Evolutionary conservation across 2,329 filamentous ascomycete genomes (phyloP), one percentile per base, ranked within the genome.

Genomic region (Phaeosphaeria sp.): DNA sequence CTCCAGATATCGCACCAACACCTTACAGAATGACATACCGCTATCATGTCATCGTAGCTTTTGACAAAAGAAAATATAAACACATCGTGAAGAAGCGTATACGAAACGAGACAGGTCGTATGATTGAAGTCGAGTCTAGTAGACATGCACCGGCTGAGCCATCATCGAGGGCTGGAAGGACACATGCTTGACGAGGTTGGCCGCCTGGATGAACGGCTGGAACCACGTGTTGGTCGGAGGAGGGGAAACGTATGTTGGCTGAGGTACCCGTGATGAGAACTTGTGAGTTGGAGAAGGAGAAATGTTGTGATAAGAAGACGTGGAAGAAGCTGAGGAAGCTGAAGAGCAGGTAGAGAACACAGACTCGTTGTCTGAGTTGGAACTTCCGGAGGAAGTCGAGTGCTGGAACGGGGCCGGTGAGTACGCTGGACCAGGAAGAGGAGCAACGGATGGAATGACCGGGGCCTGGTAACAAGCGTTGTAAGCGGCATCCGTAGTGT

Each of bases 321-420:
- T 71, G 13, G 74, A 76, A 7, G 75, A 77, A 49, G 68, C 65
- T 20, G 75, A 77, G 40, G 74, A 77, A 21, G 62, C 69, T 58
- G 74, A 76, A 13, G 75, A 78, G 56, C 72, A 71, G 21, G 73
- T 67, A 44, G 77, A 79, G 66, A 78, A 79, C 20, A 78, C 73
- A 51, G 76, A 79, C 20, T 74, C 75, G 60, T 72, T 74, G 60
- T 78, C 76, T 17, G 77, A 79, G 56, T 73, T 69, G 8, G 75
- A 75, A 63, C 74, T 76, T 57, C 72, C 76, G 13, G 74, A 74
- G 4, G 74, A 77, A 7, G 65, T 71, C 3, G 76, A 74, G 56
- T 73, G 68, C 58, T 72, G 72, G 45, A 73, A 67, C 22, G 64
- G 57, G 1, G 72, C 65, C 39, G 72, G 67, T 4, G 69, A 66